phyloP scores from a whole-genome alignment of 2,329 filamentous ascomycete genomes.

The Apiospora aurea region DNA sequence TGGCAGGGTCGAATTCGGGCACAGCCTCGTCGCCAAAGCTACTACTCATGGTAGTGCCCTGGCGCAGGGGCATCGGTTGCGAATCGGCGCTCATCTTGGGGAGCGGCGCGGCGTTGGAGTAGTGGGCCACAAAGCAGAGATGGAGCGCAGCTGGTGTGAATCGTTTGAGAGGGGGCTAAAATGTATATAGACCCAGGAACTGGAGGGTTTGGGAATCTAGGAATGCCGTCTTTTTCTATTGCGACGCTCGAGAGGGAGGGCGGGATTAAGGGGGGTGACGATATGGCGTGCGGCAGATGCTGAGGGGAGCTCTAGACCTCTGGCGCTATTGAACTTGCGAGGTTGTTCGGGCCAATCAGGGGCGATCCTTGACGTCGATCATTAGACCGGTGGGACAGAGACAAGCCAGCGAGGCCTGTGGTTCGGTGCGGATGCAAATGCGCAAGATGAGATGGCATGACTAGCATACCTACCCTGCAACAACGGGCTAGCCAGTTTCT shows the following conservation, averaged over 20 bases:
- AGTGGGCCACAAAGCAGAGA: background rate
- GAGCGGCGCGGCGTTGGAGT: conserved; percentile 7
- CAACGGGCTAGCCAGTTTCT: conserved; percentile 9
- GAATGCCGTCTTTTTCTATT: conserved; percentile 7
- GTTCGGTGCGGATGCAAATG: conserved; percentile 21
- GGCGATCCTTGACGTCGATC: background rate
- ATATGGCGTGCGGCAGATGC: conserved; percentile 18
- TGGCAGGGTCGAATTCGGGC: conserved; percentile 64
- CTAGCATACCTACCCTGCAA: conserved; percentile 13
- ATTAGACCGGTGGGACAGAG: conserved; percentile 4
- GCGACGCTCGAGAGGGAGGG: conserved; percentile 1
- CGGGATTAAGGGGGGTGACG: conserved; percentile 10
- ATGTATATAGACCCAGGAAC: background rate
- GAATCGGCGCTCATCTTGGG: conserved; percentile 42
- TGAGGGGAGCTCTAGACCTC: conserved; percentile 16
- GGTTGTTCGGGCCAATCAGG: conserved; percentile 2
- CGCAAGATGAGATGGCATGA: conserved; percentile 21
- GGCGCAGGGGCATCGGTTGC: conserved; percentile 52
- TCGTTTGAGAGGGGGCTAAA: background rate
- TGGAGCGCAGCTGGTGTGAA: background rate
- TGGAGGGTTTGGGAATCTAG: background rate
- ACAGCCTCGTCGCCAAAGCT: conserved; percentile 62
- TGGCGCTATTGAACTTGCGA: conserved; percentile 15
- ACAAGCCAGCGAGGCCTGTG: background rate
- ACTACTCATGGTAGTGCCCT: conserved; percentile 52